Percentiles rank a stretch among this genome's conserved stretches.
These are phyloP conservation scores for Rosa rugosa DNA, from an alignment of 306 rosid genomes.

Conservation along the genomic window DNA sequence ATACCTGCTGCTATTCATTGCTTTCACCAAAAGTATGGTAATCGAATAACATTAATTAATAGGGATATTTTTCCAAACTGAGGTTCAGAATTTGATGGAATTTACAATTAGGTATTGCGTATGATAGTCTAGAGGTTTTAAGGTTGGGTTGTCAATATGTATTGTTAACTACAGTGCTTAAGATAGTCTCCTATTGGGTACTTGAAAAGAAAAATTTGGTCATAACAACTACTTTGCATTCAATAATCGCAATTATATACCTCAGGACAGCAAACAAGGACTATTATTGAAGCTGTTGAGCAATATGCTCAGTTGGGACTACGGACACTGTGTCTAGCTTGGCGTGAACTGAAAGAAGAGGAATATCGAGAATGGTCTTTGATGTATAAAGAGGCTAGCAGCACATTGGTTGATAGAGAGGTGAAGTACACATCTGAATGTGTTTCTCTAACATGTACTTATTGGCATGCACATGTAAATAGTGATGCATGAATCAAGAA, in stretches of 20 bases:
- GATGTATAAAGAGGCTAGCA: conserved; percentile 92
- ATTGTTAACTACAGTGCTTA: background rate
- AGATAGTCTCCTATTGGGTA: conserved; percentile 3
- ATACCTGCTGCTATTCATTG: background rate
- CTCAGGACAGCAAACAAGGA: conserved; percentile 95
- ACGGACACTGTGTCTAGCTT: conserved; percentile 88
- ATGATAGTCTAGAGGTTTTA: background rate
- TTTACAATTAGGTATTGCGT: background rate
- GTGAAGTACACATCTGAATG: conserved; percentile 44
- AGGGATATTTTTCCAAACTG: background rate
- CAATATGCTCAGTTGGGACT: conserved; percentile 91
- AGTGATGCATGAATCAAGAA: background rate
- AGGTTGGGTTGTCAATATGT: background rate
- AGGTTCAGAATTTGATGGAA: background rate
- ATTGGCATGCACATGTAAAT: background rate
- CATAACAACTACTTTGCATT: conserved; percentile 7
- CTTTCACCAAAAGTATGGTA: background rate
- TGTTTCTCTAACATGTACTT: background rate
- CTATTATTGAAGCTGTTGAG: conserved; percentile 83
- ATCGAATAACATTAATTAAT: background rate
- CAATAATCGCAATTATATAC: conserved; percentile 17
- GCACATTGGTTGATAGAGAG: conserved; percentile 97
- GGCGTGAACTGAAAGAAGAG: conserved; percentile 84
- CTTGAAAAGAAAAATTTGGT: background rate
- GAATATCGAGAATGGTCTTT: conserved; percentile 87